Percentiles rank a stretch among this genome's conserved stretches.
phyloP scores from a whole-genome alignment of 2,329 filamentous ascomycete genomes.

The Huntiella omanensis region DNA sequence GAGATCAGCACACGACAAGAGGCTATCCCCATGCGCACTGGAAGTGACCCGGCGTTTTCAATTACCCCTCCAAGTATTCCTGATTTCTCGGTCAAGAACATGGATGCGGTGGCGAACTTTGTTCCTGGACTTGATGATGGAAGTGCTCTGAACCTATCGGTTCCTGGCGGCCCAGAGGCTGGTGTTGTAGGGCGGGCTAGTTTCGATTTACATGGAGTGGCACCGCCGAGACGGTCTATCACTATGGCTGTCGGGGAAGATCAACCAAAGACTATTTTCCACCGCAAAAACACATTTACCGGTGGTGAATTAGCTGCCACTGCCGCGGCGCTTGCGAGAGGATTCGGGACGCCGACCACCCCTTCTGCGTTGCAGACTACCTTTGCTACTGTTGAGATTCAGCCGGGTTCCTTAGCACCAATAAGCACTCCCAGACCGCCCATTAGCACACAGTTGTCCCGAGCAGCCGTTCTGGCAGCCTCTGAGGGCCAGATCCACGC shows the following conservation, averaged over 20 bases:
- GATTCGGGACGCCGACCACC: conserved; percentile 1
- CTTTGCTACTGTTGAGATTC: conserved; percentile 21
- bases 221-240: conserved; percentile 33
- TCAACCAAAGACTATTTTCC: conserved; percentile 55
- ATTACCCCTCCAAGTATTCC: conserved; percentile 76
- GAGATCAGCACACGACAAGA: conserved; percentile 46
- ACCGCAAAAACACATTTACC: conserved; percentile 54
- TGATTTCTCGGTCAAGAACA: conserved; percentile 69
- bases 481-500: conserved; percentile 52
- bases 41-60: conserved; percentile 62
- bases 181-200: conserved; percentile 34
- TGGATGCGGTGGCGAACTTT: conserved; percentile 37
- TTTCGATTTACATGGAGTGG: conserved; percentile 42
- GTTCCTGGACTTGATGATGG: too few relatives aligned
- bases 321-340: conserved; percentile 21
- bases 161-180: too few relatives aligned
- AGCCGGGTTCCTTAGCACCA: conserved; percentile 53
- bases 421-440: conserved; percentile 68
- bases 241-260: conserved; percentile 25
- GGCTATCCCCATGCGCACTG: conserved; percentile 26
- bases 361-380: neutral
- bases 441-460: conserved; percentile 68
- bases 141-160: too few relatives aligned
- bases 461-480: conserved; percentile 62
- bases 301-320: conserved; percentile 12